Conservation (phyloP, 352 stramenopile genomes). For the Blastocystis sp. region DNA sequence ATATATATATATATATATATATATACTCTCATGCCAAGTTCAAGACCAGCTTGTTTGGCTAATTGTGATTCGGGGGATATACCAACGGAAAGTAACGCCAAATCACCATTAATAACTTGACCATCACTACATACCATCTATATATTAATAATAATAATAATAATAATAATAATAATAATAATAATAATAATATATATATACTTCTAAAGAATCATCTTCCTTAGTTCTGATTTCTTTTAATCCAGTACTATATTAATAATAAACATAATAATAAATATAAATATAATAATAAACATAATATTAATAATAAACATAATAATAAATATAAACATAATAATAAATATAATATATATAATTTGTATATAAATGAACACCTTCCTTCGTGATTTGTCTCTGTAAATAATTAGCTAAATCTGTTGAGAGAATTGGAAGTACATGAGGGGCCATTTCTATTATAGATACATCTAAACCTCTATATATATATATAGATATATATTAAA, state of each 20-base stretch:
- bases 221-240: constrained; percentile 25
- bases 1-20: too few species aligned
- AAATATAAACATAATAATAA: too few species aligned
- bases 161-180: too few species aligned
- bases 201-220: constrained; percentile 41
- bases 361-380: constrained; percentile 46
- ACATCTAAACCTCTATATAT: constrained; percentile 43
- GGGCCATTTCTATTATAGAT: constrained; percentile 48
- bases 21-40: constrained; percentile 40
- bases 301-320: too few species aligned
- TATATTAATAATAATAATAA: too few species aligned
- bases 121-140: constrained; percentile 40
- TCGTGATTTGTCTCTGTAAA: constrained; percentile 44
- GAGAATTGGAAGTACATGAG: constrained; percentile 47
- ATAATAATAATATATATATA: too few species aligned
- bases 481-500: too few species aligned
- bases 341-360: too few species aligned
- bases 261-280: too few species aligned
- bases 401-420: constrained; percentile 49
- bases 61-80: constrained; percentile 48
- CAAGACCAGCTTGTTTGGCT: constrained; percentile 46
- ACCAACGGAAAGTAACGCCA: constrained; percentile 49
- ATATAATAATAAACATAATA: too few species aligned
- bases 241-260: constrained; percentile 44
- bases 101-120: constrained; percentile 43